Percentiles rank a stretch among this genome's conserved stretches.
These are phyloP conservation scores for Sanguinoderma infundibulare DNA, from an alignment of 1,284 basidiomycete species.

Conservation along the genomic window DNA sequence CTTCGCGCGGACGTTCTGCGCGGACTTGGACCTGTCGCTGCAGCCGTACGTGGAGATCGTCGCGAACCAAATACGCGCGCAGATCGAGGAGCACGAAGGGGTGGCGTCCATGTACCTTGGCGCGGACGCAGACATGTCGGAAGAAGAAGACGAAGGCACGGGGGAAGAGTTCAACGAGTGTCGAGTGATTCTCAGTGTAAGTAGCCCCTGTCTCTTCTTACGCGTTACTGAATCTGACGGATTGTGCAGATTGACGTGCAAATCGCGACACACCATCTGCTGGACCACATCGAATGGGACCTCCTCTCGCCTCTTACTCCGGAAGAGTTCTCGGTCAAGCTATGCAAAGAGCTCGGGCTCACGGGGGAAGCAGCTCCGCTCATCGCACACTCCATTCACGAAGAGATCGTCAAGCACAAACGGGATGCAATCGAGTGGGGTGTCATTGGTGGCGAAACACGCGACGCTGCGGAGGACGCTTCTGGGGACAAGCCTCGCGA, in stretches of 20 bases:
- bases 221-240: conserved; percentile 2
- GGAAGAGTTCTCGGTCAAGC: conserved; percentile 80
- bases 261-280: conserved; percentile 87
- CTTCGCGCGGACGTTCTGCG: conserved; percentile 88
- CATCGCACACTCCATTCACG: conserved; percentile 91
- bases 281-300: conserved; percentile 99
- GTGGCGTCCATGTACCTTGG: conserved; percentile 68
- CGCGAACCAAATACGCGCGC: conserved; percentile 85
- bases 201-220: conserved; percentile 37
- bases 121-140: conserved; percentile 32
- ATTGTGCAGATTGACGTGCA: conserved; percentile 91
- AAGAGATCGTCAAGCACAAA: conserved; percentile 94
- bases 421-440: conserved; percentile 94
- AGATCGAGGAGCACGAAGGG: conserved; percentile 87
- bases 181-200: conserved; percentile 87
- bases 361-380: conserved; percentile 88
- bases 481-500: conserved; percentile 43
- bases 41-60: conserved; percentile 77
- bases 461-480: conserved; percentile 28
- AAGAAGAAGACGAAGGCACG: conserved; percentile 42
- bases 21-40: conserved; percentile 82
- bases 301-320: conserved; percentile 91
- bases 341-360: conserved; percentile 88
- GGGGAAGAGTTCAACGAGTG: conserved; percentile 79
- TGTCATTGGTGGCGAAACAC: conserved; percentile 66